Evolutionary conservation across 1,284 basidiomycete genomes (phyloP).

Genomic region (Sanguinoderma infundibulare): DNA sequence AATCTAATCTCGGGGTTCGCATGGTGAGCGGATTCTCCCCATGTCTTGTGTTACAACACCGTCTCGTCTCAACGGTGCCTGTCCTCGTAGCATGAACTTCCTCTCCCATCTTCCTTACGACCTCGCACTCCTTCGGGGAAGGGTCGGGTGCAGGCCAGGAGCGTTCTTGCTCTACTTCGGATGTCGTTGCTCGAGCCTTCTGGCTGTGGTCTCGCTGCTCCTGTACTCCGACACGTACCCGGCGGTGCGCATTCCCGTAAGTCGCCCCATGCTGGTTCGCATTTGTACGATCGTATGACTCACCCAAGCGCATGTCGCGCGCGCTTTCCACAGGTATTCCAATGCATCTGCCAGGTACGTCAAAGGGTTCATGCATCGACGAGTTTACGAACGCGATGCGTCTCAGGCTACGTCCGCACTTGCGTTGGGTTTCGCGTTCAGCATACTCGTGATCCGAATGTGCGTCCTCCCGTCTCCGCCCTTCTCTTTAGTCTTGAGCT

Average conservation of each 20-base stretch:
- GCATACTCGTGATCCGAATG: conserved; percentile 2
- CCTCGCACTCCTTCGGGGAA: conserved; percentile 10
- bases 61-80: too few relatives aligned
- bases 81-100: conserved; percentile 11
- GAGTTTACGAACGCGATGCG: background rate
- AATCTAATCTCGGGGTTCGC: conserved; percentile 16
- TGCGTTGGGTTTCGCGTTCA: conserved; percentile 1
- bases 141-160: conserved; percentile 12
- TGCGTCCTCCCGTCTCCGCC: background rate
- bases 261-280: background rate
- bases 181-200: conserved; percentile 16
- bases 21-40: conserved; percentile 10
- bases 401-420: conserved; percentile 1
- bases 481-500: background rate
- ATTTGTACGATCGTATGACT: background rate
- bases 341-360: conserved; percentile 4
- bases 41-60: background rate
- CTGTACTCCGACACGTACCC: conserved; percentile 9
- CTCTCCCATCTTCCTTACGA: conserved; percentile 12
- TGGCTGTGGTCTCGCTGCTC: conserved; percentile 10
- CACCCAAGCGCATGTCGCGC: background rate
- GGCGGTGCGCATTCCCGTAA: background rate
- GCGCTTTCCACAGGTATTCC: conserved; percentile 4
- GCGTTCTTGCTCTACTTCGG: conserved; percentile 16
- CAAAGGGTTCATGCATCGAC: too few relatives aligned